Percentiles rank a stretch among this genome's conserved stretches.
Conservation (phyloP, 352 stramenopile species). For the Phytophthora colocasiae region DNA sequence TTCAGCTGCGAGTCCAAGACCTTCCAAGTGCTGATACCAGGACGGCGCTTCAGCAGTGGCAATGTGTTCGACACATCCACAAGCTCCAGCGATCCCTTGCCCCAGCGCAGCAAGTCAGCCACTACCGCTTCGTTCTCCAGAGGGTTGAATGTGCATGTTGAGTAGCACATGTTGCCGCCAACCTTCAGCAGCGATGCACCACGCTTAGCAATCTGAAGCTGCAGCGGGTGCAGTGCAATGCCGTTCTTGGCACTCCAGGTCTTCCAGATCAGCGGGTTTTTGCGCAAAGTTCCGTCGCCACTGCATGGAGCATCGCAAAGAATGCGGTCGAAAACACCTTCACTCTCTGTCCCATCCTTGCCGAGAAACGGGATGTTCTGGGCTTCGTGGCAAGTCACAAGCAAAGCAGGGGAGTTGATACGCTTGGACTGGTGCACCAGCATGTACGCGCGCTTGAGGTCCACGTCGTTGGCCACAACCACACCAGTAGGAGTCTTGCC, state of each 20-base stretch:
- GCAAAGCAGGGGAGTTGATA: constrained; percentile 93
- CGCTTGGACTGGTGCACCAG: constrained; percentile 98
- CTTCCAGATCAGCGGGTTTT: constrained; percentile 97
- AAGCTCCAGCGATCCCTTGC: constrained; percentile 91
- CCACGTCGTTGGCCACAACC: constrained; percentile 97
- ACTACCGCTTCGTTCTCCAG: constrained; percentile 99
- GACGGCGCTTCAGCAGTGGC: constrained; percentile 84
- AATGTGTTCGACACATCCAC: constrained; percentile 88
- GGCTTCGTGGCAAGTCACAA: constrained; percentile 97
- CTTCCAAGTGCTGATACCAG: constrained; percentile 94
- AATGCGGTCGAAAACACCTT: constrained; percentile 97
- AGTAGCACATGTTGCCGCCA: constrained; percentile 96
- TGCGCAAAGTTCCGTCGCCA: constrained; percentile 98
- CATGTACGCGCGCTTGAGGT: constrained; percentile 98
- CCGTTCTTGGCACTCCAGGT: constrained; percentile 93
- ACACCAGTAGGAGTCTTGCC: constrained; percentile 88
- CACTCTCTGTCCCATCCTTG: constrained; percentile 52
- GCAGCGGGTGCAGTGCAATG: constrained; percentile 94
- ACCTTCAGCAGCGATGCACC: constrained; percentile 93
- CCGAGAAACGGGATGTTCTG: constrained; percentile 95
- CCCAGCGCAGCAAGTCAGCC: constrained; percentile 92
- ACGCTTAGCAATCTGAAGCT: constrained; percentile 96
- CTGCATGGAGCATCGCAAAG: constrained; percentile 98
- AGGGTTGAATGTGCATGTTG: constrained; percentile 98
- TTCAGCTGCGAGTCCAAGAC: constrained; percentile 90